Evolutionary conservation across 2,329 filamentous ascomycete genomes (phyloP).

Genomic region (Lachnellula occidentalis): DNA sequence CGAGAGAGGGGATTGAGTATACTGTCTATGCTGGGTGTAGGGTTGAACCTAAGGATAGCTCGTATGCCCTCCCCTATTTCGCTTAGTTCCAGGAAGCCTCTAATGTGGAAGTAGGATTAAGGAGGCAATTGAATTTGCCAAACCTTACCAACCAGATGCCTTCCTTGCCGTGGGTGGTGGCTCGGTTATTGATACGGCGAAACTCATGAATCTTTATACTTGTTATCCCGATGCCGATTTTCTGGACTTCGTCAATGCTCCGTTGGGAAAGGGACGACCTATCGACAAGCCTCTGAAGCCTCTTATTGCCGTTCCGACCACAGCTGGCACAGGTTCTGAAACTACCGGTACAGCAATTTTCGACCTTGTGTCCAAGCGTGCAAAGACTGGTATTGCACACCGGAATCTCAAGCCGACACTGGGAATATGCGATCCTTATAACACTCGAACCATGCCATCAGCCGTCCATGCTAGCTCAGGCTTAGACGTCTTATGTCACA

Average conservation of each 20-base stretch:
- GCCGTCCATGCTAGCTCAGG: constrained; percentile 90
- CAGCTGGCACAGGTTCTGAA: constrained; percentile 83
- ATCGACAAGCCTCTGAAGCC: constrained; percentile 67
- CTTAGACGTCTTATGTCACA: constrained; percentile 91
- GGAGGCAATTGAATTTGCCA: constrained; percentile 82
- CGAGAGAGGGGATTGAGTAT: constrained; percentile 72
- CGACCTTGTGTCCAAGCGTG: constrained; percentile 80
- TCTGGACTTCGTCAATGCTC: constrained; percentile 95
- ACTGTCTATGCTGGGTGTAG: constrained; percentile 74
- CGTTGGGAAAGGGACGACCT: constrained; percentile 76
- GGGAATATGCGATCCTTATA: constrained; percentile 79
- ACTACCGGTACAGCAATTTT: constrained; percentile 98
- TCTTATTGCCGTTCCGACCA: constrained; percentile 78
- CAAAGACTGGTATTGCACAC: constrained; percentile 95
- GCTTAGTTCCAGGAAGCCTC: background rate
- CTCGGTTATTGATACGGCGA: constrained; percentile 96
- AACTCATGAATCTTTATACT: constrained; percentile 96
- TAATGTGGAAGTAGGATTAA: constrained; percentile 57
- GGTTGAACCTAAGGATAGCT: constrained; percentile 92
- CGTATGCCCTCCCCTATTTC: constrained; percentile 45
- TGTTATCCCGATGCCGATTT: constrained; percentile 90
- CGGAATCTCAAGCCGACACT: constrained; percentile 92
- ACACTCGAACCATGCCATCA: constrained; percentile 92
- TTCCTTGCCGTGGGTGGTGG: constrained; percentile 91
- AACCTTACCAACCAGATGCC: constrained; percentile 75